These are phyloP conservation scores for Cyclocybe aegerita DNA, from an alignment of 768 basidiomycete species.

Conservation along the genomic window DNA sequence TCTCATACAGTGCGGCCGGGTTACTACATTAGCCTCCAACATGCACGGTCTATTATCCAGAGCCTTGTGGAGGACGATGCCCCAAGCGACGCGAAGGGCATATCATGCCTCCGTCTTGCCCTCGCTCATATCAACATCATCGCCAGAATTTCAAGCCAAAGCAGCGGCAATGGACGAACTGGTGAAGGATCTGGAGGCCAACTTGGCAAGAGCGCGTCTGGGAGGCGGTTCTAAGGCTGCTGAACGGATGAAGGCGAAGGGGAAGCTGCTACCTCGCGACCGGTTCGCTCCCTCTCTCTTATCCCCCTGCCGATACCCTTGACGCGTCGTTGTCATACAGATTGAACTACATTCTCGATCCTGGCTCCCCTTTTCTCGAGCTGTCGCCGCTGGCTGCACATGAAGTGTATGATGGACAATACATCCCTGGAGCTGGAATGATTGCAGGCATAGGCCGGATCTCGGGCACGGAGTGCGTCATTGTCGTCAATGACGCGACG, in stretches of 20 bases:
- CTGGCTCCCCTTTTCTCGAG: constrained; percentile 87
- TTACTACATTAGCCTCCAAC: neutral
- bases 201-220: constrained; percentile 54
- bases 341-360: constrained; percentile 74
- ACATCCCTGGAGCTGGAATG: constrained; percentile 85
- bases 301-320: neutral
- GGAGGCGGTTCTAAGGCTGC: constrained; percentile 79
- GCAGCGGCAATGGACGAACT: constrained; percentile 68
- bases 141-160: constrained; percentile 71
- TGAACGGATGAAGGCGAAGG: constrained; percentile 71
- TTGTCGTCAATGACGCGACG: constrained; percentile 93
- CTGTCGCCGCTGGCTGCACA: constrained; percentile 84
- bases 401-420: constrained; percentile 74
- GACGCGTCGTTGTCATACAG: constrained; percentile 33
- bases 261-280: constrained; percentile 84
- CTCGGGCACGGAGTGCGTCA: constrained; percentile 78
- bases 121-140: constrained; percentile 63
- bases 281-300: constrained; percentile 45
- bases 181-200: constrained; percentile 62
- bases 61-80: constrained; percentile 14
- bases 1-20: too few species aligned
- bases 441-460: constrained; percentile 85
- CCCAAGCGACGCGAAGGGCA: constrained; percentile 18
- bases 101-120: constrained; percentile 79
- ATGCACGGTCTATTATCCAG: constrained; percentile 18